Base-by-base conservation (phyloP, 1,284 basidiomycete species). In the Apiotrichum montevideense region DNA sequence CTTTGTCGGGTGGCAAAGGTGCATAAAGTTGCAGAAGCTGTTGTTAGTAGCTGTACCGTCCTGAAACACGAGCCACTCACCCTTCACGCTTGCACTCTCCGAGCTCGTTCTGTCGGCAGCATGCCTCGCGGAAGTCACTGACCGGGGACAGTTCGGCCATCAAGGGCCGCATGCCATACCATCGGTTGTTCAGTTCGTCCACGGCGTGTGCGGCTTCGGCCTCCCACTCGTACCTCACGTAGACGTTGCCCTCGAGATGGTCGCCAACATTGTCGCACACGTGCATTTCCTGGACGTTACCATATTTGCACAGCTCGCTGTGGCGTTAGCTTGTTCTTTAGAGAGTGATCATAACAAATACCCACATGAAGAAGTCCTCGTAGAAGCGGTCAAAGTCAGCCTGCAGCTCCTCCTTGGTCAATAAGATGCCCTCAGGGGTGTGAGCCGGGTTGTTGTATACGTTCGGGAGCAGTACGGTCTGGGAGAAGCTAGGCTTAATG, bases 221-320 rank as follows among this genome's bases (percentile, higher is more conserved):
- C 78, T 99, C 96, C 90, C 90, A 96, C 72, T 97, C 93, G 74
- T 92, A 99, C 45, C 96, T 84, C 10, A 94, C 96, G 72, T 99
- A 99, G 1, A 99, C 96, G 71, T 98, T 98, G 34, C 96, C 96
- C 70, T 98, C 94, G 46, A 99, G 81, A 75, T 99, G 96, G 73
- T 98, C 96, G 33, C 96, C 96, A 35, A 99, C 93, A 72, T 99
- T 99, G 79, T 99, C 96, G 74, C 96, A 99, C 6, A 99, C 92
- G 78, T 97, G 94, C 65, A 99, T 83, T 78, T 99, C 96, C 53
- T 96, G 79, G 50, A 99, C 81, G 76, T 98, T 87, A 3, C 96
- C 96, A 73, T 93, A 98, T 77, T 96, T 95, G 56, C 89, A 82
- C 49, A 98, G 78, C 74, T 98, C 95, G 68, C 79, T 79, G 52